Percentiles rank a stretch among this genome's conserved stretches.
phyloP scores from a whole-genome alignment of 169 alveolate genomes.

The Perkinsus chesapeaki region DNA sequence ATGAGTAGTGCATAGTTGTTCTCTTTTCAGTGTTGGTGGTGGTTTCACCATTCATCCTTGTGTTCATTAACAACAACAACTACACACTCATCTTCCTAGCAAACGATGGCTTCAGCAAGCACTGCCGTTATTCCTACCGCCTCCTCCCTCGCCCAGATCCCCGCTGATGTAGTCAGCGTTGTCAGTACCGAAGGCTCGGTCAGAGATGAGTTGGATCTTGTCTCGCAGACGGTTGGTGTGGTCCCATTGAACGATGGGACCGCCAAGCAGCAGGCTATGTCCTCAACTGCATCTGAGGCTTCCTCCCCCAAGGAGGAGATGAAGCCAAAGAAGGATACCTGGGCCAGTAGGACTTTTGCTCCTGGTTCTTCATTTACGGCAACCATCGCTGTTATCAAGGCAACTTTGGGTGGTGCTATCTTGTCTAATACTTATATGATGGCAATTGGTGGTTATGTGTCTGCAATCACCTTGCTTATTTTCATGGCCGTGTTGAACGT shows the following conservation, averaged over 20 bases:
- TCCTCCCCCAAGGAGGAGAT: not conserved
- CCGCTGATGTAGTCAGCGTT: not conserved
- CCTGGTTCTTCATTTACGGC: not conserved
- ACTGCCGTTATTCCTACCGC: not conserved
- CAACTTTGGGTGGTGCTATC: not conserved
- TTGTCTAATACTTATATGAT: not conserved
- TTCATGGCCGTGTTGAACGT: not conserved
- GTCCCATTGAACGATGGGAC: not conserved
- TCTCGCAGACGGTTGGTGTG: not conserved
- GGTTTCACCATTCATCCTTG: not conserved
- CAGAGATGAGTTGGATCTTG: not conserved
- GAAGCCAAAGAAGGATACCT: not conserved
- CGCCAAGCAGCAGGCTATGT: not conserved
- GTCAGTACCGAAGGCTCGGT: not conserved
- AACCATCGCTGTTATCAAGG: not conserved
- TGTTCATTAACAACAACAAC: not conserved
- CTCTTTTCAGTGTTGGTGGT: not conserved
- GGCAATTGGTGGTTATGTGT: not conserved
- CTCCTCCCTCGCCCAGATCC: not conserved
- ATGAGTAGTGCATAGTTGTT: not conserved
- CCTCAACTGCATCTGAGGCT: not conserved
- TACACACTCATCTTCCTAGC: not conserved
- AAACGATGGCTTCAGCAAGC: not conserved
- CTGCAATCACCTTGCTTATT: not conserved
- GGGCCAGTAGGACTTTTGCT: not conserved